Base-by-base conservation (phyloP, 1,139 yeast genomes). In the Yarrowia galli region DNA sequence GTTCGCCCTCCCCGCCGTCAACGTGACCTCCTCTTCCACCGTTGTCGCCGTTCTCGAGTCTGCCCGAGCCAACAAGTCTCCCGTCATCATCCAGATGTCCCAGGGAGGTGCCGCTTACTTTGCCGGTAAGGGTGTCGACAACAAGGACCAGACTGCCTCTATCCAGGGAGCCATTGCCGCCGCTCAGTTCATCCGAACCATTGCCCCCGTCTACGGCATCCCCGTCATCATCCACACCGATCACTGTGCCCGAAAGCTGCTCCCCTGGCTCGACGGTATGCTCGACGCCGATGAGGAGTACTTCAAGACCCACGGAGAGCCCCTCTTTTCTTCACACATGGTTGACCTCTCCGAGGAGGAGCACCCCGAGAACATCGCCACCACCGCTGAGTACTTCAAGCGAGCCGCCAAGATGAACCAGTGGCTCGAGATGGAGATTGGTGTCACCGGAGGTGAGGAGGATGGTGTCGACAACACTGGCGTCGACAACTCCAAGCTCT, bases 401-500 rank as follows among this genome's bases (percentile, higher is more conserved):
- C 92, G 97, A 83, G 92, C 92, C 88, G 84, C 96, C 80, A 92
- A 91, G 84, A 86, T 93, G 88, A 85, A 87, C 85, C 98, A 95
- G 85, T 95, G 96, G 95, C 88, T 95, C 80, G 99, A 95, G 87
- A 96, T 95, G 99, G 99, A 95, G 87, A 95, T 95, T 80, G 99
- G 99, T 88, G 95, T 95, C 87, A 96, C 99, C 80, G 98, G 99
- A 84, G 99, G 99, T 89, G 99, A 95, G 85, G 99, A 95, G 85
- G 99, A 95, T 80, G 99, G 99, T 88, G 99, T 96, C 78, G 96
- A 95, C 89, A 96, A 95, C 87, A 96, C 93, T 83, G 86, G 88
- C 81, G 98, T 91, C 74, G 87, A 88, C 80, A 89, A 90, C 83
- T 92, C 91, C 74, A 82, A 90, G 73, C 86, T 95, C 77, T 96